Percentiles rank a stretch among this genome's conserved stretches.
phyloP scores from a whole-genome alignment of 345 rosid species.

The Eucalyptus marginata region DNA sequence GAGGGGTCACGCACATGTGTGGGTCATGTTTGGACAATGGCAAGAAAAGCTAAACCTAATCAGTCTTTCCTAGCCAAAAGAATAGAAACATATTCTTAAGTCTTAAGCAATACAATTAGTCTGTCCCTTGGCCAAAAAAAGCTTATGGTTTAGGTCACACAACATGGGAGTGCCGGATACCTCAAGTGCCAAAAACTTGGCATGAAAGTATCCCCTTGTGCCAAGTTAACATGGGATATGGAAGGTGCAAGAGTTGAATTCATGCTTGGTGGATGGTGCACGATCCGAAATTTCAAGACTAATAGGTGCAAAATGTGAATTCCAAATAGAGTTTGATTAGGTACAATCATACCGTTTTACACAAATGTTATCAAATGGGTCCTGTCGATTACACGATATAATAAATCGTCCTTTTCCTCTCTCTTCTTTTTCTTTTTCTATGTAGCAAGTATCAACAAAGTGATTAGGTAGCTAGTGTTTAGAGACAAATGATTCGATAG shows the following conservation, averaged over 20 bases:
- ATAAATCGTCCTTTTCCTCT: neutral
- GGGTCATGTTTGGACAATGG: neutral
- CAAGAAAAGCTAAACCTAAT: neutral
- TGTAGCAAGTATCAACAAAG: neutral
- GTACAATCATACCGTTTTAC: neutral
- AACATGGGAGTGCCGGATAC: neutral
- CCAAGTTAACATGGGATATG: neutral
- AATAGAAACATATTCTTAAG: neutral
- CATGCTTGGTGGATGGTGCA: neutral
- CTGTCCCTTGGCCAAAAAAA: neutral
- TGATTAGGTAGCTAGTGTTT: neutral
- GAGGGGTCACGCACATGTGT: neutral
- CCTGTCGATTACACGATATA: neutral
- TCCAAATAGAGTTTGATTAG: neutral
- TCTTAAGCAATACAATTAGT: neutral
- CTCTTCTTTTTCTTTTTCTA: neutral
- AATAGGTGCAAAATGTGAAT: neutral
- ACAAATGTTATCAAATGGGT: neutral
- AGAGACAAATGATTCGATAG: neutral
- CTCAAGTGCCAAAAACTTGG: too few species aligned
- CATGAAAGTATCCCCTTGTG: too few species aligned
- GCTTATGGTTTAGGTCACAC: neutral
- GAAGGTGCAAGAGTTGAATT: neutral
- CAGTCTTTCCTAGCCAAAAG: neutral
- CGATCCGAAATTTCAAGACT: neutral